Percentiles rank a stretch among this genome's conserved stretches.
These are phyloP conservation scores for Verticillium tricorpus DNA, from an alignment of 2,329 filamentous ascomycete species.

Conservation along the genomic window DNA sequence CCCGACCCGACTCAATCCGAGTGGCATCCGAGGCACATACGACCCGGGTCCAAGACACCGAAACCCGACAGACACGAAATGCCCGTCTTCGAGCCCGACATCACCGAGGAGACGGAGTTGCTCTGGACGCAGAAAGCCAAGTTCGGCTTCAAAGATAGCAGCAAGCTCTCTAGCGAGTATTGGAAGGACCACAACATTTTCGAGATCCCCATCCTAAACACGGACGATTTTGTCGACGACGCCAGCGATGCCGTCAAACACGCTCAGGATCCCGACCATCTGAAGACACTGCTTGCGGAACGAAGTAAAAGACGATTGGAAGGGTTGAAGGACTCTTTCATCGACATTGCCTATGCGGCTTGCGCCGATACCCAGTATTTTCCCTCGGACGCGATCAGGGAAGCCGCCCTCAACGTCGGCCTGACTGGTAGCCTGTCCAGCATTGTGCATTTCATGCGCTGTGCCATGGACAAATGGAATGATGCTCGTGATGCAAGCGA, in stretches of 20 bases:
- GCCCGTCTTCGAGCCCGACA: slow-evolving; percentile 5
- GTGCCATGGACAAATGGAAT: slow-evolving; percentile 1
- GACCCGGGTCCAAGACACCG: background rate
- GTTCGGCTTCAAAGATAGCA: slow-evolving; percentile 2
- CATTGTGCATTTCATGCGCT: slow-evolving; percentile 6
- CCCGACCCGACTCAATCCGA: too few species aligned
- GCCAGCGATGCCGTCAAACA: slow-evolving; percentile 4
- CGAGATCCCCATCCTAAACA: slow-evolving; percentile 7
- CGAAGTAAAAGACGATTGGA: slow-evolving; percentile 2
- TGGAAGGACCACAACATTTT: slow-evolving; percentile 10
- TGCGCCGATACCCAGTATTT: background rate
- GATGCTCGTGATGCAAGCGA: background rate
- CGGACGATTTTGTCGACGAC: slow-evolving; percentile 10
- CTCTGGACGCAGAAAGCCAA: slow-evolving; percentile 5
- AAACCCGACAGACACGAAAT: slow-evolving; percentile 2
- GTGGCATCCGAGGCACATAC: background rate
- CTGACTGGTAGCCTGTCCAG: slow-evolving; percentile 10
- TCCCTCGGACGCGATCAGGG: background rate
- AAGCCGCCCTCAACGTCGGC: slow-evolving; percentile 4
- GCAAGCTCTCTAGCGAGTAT: background rate
- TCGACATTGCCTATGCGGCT: slow-evolving; percentile 2
- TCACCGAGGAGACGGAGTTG: slow-evolving; percentile 2
- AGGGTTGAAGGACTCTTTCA: background rate
- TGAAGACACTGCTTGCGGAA: slow-evolving; percentile 6
- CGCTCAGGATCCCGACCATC: slow-evolving; percentile 6